Percentiles rank a stretch among this genome's conserved stretches.
phyloP scores from a whole-genome alignment of 2,329 filamentous ascomycete genomes.

The Delphinella strobiligena region DNA sequence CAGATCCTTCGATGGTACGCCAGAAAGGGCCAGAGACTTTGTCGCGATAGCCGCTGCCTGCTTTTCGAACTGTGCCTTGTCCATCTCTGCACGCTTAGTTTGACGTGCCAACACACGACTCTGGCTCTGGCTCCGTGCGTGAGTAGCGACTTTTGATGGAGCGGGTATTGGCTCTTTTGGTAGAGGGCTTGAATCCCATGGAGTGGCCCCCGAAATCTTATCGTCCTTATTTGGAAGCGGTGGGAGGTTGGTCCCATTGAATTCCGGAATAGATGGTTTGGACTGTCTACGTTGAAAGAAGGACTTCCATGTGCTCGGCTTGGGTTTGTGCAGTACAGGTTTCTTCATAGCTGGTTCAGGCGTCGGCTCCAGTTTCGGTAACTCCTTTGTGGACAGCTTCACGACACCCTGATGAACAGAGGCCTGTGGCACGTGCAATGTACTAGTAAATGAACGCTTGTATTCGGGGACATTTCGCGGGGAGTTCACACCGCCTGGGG shows the following conservation, averaged over 20 bases:
- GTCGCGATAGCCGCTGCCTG: too few species aligned
- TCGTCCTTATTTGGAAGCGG: constrained; percentile 1
- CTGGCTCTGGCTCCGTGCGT: neutral
- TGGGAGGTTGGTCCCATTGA: neutral
- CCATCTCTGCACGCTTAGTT: constrained; percentile 1
- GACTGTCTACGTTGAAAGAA: constrained; percentile 7
- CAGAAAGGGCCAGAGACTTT: too few species aligned
- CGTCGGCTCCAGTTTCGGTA: neutral
- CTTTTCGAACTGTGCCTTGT: constrained; percentile 1
- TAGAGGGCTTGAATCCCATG: too few species aligned
- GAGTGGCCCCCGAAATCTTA: too few species aligned
- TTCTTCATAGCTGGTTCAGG: constrained; percentile 1
- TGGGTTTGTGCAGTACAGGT: constrained; percentile 6
- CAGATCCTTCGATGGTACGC: too few species aligned
- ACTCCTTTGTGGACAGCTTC: neutral
- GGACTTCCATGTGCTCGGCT: constrained; percentile 7
- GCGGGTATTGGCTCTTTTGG: neutral
- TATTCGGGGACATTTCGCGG: neutral
- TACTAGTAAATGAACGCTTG: neutral
- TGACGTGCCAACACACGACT: too few species aligned
- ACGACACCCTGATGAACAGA: neutral
- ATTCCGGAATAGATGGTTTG: constrained; percentile 4
- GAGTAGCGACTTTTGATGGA: constrained; percentile 1
- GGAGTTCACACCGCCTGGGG: neutral
- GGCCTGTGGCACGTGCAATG: neutral